These are phyloP conservation scores for Globisporangium solare DNA, from an alignment of 352 stramenopile species.

Conservation along the genomic window DNA sequence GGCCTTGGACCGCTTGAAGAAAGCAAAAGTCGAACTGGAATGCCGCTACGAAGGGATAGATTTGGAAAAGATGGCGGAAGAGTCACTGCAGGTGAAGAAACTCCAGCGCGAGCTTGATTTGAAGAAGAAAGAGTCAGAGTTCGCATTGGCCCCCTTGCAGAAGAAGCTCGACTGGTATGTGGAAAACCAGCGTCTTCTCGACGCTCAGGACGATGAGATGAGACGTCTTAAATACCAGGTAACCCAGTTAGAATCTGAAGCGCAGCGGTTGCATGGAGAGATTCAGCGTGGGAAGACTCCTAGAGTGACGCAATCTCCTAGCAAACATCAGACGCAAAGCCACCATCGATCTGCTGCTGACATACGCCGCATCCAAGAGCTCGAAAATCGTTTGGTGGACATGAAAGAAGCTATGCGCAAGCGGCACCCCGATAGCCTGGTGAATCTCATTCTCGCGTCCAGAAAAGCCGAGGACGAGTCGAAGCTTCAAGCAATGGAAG, in stretches of 20 bases:
- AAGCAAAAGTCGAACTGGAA: constrained; percentile 75
- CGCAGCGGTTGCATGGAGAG: constrained; percentile 8
- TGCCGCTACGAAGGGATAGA: constrained; percentile 74
- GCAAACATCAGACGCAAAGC: neutral
- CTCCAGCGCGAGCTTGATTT: constrained; percentile 40
- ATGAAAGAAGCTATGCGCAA: constrained; percentile 74
- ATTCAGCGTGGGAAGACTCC: neutral
- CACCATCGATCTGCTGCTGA: constrained; percentile 40
- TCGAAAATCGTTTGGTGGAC: constrained; percentile 58
- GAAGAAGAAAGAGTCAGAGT: constrained; percentile 44
- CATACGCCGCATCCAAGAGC: constrained; percentile 69
- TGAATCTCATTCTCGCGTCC: constrained; percentile 73
- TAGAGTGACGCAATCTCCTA: neutral
- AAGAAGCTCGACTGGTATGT: constrained; percentile 87
- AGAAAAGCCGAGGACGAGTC: constrained; percentile 63
- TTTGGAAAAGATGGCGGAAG: constrained; percentile 48
- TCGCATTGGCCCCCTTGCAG: constrained; percentile 45
- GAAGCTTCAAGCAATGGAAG: constrained; percentile 31
- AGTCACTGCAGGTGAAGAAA: constrained; percentile 38
- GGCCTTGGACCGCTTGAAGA: constrained; percentile 72
- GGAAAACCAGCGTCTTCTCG: constrained; percentile 71
- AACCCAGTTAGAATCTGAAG: constrained; percentile 7
- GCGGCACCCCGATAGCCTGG: constrained; percentile 72
- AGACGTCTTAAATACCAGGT: constrained; percentile 25
- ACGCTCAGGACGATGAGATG: constrained; percentile 73